Conservation (phyloP, 495 filamentous ascomycete species). For the Coniosporium apollinis region DNA sequence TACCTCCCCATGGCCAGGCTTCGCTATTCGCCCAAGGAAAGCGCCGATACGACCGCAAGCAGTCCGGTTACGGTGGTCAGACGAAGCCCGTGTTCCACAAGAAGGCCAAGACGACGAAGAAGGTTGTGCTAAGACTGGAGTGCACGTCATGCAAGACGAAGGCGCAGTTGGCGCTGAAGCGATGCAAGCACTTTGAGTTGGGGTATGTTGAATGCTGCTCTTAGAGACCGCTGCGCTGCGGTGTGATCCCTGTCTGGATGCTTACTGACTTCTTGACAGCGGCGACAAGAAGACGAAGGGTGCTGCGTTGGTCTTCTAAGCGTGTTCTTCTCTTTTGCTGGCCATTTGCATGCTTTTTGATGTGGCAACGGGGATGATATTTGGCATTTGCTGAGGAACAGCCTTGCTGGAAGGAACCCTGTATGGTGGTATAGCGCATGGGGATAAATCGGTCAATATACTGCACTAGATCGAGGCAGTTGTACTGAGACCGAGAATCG, state of each 20-base stretch:
- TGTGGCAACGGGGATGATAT: no score
- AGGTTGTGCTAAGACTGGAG: conserved; percentile 95
- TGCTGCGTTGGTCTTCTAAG: conserved; percentile 94
- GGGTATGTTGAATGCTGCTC: conserved; percentile 57
- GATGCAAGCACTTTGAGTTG: conserved; percentile 99
- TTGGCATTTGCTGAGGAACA: no score
- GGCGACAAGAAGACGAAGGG: conserved; percentile 99
- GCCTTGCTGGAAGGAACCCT: no score
- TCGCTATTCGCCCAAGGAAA: conserved; percentile 96
- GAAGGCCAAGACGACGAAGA: conserved; percentile 99
- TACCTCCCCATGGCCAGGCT: conserved; percentile 34
- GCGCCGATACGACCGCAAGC: conserved; percentile 99
- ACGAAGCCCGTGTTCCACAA: conserved; percentile 99
- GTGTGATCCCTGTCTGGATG: not conserved
- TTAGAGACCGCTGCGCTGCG: not conserved
- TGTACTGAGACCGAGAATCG: no score
- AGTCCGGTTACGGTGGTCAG: conserved; percentile 99
- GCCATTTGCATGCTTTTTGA: no score
- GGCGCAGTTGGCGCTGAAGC: conserved; percentile 93
- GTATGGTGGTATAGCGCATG: no score
- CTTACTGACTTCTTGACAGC: conserved; percentile 32
- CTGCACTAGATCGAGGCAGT: no score
- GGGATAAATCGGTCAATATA: no score
- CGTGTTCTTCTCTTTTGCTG: not conserved
- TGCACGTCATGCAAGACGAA: conserved; percentile 96